These are phyloP conservation scores for Malus sylvestris DNA, from an alignment of 306 rosid species.

Conservation along the genomic window DNA sequence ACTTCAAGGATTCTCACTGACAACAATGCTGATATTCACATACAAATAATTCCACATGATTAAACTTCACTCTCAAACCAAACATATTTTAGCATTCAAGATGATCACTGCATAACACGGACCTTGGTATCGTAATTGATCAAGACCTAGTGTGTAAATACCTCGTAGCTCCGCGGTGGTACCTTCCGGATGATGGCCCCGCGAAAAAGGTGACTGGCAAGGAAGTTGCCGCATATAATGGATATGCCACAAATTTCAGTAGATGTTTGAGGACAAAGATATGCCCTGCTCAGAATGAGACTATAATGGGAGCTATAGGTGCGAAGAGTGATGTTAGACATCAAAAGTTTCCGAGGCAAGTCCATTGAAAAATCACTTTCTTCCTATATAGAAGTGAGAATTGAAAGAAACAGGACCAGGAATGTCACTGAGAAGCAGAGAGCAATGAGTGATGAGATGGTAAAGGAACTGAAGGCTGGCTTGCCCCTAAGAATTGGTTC, in stretches of 20 bases:
- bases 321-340: conserved; percentile 33
- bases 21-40: neutral
- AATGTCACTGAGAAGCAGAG: conserved; percentile 29
- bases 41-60: neutral
- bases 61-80: neutral
- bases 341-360: conserved; percentile 32
- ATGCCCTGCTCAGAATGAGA: conserved; percentile 40
- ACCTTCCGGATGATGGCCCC: conserved; percentile 32
- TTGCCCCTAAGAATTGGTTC: conserved; percentile 25
- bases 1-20: no score
- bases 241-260: conserved; percentile 23
- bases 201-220: conserved; percentile 35
- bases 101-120: neutral
- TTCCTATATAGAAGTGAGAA: conserved; percentile 39
- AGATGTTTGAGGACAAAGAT: conserved; percentile 22
- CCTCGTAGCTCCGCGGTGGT: conserved; percentile 32
- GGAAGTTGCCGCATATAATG: conserved; percentile 35
- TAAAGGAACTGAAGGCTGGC: conserved; percentile 14
- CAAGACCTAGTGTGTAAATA: neutral
- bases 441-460: conserved; percentile 19
- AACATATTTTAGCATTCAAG: neutral
- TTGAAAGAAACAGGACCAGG: conserved; percentile 34
- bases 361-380: conserved; percentile 29
- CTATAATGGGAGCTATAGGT: conserved; percentile 34
- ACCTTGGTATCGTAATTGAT: no score